A percentile compares a stretch with the other conserved stretches of the same genome.
phyloP scores from a whole-genome alignment of 164 flowering plant species.

The Magnolia sinica region DNA sequence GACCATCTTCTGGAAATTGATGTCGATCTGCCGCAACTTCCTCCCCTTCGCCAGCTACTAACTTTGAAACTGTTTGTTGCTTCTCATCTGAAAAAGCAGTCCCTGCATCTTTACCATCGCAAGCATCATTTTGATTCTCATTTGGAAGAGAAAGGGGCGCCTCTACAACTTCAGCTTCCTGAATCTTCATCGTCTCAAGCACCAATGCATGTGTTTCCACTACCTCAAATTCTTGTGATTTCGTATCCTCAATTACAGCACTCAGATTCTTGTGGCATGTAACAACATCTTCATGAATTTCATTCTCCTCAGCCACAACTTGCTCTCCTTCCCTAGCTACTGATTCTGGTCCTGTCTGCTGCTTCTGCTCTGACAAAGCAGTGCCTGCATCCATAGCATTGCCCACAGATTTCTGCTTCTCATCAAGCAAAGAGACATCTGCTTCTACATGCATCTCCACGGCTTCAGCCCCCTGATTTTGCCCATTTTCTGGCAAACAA shows the following conservation, averaged over 20 bases:
- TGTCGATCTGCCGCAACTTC: background rate
- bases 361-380: background rate
- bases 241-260: background rate
- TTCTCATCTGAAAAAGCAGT: background rate
- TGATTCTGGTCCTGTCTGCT: background rate
- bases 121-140: background rate
- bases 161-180: background rate
- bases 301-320: background rate
- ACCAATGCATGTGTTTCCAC: no score
- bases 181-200: background rate
- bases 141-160: background rate
- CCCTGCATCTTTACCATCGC: background rate
- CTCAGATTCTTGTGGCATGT: background rate
- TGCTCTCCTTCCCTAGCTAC: background rate
- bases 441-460: background rate
- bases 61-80: background rate
- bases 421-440: background rate
- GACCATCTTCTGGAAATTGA: background rate
- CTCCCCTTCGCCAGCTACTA: background rate
- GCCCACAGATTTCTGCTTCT: background rate
- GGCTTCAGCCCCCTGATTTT: background rate
- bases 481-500: slow-evolving; percentile 5
- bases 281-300: background rate
- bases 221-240: background rate
- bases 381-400: background rate